A percentile compares a stretch with the other conserved stretches of the same genome.
phyloP scores from a whole-genome alignment of 1,284 basidiomycete genomes.

The Ganoderma boninense region DNA sequence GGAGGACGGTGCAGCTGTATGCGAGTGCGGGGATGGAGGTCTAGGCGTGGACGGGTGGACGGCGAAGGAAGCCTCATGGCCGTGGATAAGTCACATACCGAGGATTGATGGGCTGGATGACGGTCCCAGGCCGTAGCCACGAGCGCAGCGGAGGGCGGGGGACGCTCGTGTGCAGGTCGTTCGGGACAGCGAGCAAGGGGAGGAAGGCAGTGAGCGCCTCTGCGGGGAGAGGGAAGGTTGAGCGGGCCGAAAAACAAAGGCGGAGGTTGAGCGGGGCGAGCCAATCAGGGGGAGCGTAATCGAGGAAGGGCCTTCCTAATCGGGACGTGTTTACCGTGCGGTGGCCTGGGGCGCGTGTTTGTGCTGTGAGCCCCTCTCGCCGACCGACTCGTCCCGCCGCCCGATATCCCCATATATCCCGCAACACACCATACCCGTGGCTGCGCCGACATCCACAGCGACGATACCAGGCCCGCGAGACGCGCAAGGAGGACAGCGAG shows the following conservation, averaged over 20 bases:
- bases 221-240: neutral
- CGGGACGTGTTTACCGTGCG: conserved; percentile 30
- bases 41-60: conserved; percentile 1
- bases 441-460: neutral
- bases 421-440: neutral
- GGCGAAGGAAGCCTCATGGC: neutral
- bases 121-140: neutral
- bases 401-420: conserved; percentile 4
- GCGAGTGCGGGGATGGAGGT: neutral
- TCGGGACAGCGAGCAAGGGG: neutral
- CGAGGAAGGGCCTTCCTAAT: conserved; percentile 20
- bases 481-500: neutral
- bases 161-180: neutral
- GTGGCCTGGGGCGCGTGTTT: conserved; percentile 21
- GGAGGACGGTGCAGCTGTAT: neutral
- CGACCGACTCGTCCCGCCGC: conserved; percentile 8
- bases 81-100: neutral
- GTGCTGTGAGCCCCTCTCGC: conserved; percentile 10
- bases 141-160: neutral
- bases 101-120: neutral
- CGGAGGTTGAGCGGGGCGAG: conserved; percentile 19
- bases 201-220: neutral
- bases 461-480: neutral
- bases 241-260: neutral
- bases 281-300: conserved; percentile 30